phyloP scores from a whole-genome alignment of 768 basidiomycete genomes.

The Naematelia aurantialba region DNA sequence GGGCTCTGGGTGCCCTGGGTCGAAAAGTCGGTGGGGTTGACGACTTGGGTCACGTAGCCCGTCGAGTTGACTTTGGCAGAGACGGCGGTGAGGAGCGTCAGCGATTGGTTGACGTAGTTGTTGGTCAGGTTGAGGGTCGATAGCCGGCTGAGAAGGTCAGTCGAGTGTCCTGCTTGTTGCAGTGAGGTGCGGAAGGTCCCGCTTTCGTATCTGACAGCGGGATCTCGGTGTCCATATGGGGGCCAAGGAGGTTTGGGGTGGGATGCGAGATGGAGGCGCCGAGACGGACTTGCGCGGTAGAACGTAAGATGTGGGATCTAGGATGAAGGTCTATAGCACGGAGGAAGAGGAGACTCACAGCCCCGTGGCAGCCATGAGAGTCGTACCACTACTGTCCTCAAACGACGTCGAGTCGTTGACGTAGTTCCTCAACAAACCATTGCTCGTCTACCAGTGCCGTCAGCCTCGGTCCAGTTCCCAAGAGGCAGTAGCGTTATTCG shows the following conservation, averaged over 20 bases:
- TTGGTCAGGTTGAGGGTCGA: slow-evolving; percentile 48
- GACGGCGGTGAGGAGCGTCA: slow-evolving; percentile 48
- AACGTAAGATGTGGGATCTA: too few species aligned
- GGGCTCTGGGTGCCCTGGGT: slow-evolving; percentile 44
- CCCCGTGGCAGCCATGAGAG: slow-evolving; percentile 42
- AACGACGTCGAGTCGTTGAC: slow-evolving; percentile 47
- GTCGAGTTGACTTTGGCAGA: slow-evolving; percentile 49
- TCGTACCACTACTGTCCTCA: slow-evolving; percentile 51
- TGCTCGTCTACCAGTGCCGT: slow-evolving; percentile 38
- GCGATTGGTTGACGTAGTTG: slow-evolving; percentile 44
- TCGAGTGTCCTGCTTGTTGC: too few species aligned
- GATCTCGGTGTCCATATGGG: not conserved
- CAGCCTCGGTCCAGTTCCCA: slow-evolving; percentile 2
- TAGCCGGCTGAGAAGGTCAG: slow-evolving; percentile 35
- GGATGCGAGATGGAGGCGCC: slow-evolving; percentile 18
- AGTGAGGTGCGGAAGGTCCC: too few species aligned
- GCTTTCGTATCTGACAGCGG: too few species aligned
- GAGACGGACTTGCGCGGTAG: too few species aligned
- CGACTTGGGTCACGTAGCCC: slow-evolving; percentile 51
- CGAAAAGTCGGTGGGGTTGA: slow-evolving; percentile 51
- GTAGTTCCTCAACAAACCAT: slow-evolving; percentile 52
- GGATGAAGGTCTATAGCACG: too few species aligned
- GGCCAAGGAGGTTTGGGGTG: not conserved
- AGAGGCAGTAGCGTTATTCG: not conserved
- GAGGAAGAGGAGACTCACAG: slow-evolving; percentile 27